These are phyloP conservation scores for Cicer pinnatifidum DNA, from an alignment of 306 rosid genomes.

Conservation along the genomic window DNA sequence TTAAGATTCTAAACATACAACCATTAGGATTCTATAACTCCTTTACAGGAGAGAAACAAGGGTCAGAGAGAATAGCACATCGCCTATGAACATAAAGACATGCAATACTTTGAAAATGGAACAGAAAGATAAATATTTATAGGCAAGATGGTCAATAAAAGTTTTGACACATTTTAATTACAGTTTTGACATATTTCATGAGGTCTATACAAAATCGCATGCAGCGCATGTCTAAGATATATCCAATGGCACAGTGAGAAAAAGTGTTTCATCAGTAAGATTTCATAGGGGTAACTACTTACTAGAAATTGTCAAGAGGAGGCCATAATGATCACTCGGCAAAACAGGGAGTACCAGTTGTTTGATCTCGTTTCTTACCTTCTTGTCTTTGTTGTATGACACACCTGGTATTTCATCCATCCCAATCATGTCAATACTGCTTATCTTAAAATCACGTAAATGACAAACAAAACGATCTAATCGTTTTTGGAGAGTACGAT, in stretches of 20 bases:
- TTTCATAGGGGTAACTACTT: slow-evolving; percentile 35
- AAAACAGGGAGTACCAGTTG: slow-evolving; percentile 82
- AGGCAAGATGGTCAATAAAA: not conserved
- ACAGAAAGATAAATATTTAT: slow-evolving; percentile 4
- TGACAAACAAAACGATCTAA: slow-evolving; percentile 78
- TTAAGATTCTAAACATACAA: not conserved
- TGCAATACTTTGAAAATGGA: not conserved
- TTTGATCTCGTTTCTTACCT: slow-evolving; percentile 64
- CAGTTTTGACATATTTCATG: slow-evolving; percentile 25
- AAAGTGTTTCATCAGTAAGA: slow-evolving; percentile 12
- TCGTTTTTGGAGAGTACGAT: slow-evolving; percentile 71
- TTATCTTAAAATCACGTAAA: slow-evolving; percentile 62
- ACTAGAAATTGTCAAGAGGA: slow-evolving; percentile 70
- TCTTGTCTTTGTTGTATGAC: slow-evolving; percentile 73
- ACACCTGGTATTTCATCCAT: slow-evolving; percentile 67
- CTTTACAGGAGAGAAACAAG: not conserved
- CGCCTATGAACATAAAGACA: not conserved
- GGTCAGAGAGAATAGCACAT: not conserved
- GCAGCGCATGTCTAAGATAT: slow-evolving; percentile 46
- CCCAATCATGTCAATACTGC: slow-evolving; percentile 82
- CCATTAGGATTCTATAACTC: not conserved
- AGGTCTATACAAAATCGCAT: slow-evolving; percentile 55
- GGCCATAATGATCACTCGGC: slow-evolving; percentile 92
- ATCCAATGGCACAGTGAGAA: slow-evolving; percentile 20
- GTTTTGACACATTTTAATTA: slow-evolving; percentile 14